A percentile compares a stretch with the other conserved stretches of the same genome.
Evolutionary conservation across 2,329 filamentous ascomycete species (phyloP).

Genomic region (Pyrenophora teres): DNA sequence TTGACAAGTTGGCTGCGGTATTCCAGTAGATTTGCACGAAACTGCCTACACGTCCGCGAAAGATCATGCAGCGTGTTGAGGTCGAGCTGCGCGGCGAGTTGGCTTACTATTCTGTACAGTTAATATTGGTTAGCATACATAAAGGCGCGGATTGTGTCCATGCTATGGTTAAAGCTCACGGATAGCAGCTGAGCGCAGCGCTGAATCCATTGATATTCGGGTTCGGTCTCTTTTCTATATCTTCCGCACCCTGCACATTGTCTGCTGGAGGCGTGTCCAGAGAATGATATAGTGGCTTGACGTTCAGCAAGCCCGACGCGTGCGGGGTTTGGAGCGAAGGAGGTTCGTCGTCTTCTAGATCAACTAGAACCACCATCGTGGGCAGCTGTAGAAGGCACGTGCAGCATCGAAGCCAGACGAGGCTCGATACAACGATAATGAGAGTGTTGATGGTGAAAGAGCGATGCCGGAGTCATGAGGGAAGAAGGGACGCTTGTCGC

Average conservation of each 20-base stretch:
- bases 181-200: conserved; percentile 69
- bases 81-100: conserved; percentile 78
- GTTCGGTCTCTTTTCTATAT: conserved; percentile 46
- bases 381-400: conserved; percentile 12
- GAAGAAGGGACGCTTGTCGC: conserved; percentile 12
- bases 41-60: conserved; percentile 78
- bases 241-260: conserved; percentile 14
- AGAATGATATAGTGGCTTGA: conserved; percentile 39
- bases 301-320: conserved; percentile 24
- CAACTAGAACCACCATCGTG: conserved; percentile 53
- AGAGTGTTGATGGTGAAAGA: conserved; percentile 4
- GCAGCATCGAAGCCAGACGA: conserved; percentile 38
- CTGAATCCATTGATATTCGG: conserved; percentile 65
- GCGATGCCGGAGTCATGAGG: conserved; percentile 30
- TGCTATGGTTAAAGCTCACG: conserved; percentile 58
- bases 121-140: conserved; percentile 37
- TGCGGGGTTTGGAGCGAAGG: conserved; percentile 27
- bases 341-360: conserved; percentile 50
- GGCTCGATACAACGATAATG: conserved; percentile 8
- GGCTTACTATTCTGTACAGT: conserved; percentile 69
- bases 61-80: conserved; percentile 85
- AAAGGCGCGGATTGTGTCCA: conserved; percentile 31
- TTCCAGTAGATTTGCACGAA: conserved; percentile 77
- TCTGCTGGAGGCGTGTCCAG: conserved; percentile 17
- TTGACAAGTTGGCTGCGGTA: conserved; percentile 74